Conservation (phyloP, 352 stramenopile species). For the Pseudoperonospora humuli region DNA sequence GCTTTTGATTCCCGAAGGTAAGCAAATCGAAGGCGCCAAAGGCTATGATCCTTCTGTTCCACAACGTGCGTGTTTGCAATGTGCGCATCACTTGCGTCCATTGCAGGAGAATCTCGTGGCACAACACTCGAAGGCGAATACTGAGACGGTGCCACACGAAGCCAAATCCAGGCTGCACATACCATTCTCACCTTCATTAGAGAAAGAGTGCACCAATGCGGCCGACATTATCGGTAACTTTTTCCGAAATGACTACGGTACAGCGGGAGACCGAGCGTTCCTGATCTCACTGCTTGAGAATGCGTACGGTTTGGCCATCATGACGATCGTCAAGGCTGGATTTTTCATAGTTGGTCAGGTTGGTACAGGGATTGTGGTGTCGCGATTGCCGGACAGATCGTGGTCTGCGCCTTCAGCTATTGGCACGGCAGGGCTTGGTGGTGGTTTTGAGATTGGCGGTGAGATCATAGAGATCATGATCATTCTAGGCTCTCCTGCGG, state of each 20-base stretch:
- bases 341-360: constrained; percentile 58
- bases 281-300: constrained; percentile 44
- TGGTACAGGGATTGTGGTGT: constrained; percentile 74
- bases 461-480: constrained; percentile 90
- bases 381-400: constrained; percentile 47
- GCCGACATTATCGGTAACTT: constrained; percentile 66
- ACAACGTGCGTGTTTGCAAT: constrained; percentile 52
- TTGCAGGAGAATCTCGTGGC: constrained; percentile 43
- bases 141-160: constrained; percentile 35
- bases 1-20: constrained; percentile 45
- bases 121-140: constrained; percentile 33
- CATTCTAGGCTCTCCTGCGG: constrained; percentile 80
- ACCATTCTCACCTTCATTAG: constrained; percentile 43
- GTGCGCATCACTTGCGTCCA: constrained; percentile 35
- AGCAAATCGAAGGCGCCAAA: constrained; percentile 38
- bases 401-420: constrained; percentile 89
- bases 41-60: constrained; percentile 48
- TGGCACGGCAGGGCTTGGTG: constrained; percentile 65
- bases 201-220: constrained; percentile 54
- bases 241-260: constrained; percentile 46
- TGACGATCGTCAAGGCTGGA: constrained; percentile 43
- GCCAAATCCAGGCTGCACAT: constrained; percentile 33
- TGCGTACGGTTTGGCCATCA: constrained; percentile 44
- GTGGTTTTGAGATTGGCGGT: constrained; percentile 79
- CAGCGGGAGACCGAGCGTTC: constrained; percentile 34